phyloP scores from a whole-genome alignment of 495 filamentous ascomycete genomes.

The Talaromyces adpressus region DNA sequence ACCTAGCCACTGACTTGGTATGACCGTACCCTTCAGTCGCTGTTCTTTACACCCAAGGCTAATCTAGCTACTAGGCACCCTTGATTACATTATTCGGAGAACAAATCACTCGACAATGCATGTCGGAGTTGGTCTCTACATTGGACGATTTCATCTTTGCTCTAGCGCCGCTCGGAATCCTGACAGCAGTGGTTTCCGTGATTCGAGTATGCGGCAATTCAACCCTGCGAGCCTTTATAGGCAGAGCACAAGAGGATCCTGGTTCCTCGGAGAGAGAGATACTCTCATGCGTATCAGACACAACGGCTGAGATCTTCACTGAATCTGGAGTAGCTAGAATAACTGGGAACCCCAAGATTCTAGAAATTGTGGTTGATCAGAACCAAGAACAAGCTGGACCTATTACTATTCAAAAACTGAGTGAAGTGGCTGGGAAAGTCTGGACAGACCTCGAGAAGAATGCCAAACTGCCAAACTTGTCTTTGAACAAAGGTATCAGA shows the following conservation, averaged over 20 bases:
- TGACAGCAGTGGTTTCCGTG: conserved; percentile 46
- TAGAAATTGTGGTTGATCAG: conserved; percentile 29
- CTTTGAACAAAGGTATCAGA: conserved; percentile 40
- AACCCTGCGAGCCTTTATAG: conserved; percentile 46
- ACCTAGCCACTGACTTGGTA: conserved; percentile 43
- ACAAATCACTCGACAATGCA: conserved; percentile 49
- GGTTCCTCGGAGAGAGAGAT: conserved; percentile 35
- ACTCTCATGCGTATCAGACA: conserved; percentile 34
- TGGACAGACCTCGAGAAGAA: conserved; percentile 21
- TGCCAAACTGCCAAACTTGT: conserved; percentile 31
- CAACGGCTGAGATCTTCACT: conserved; percentile 37
- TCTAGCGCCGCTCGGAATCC: conserved; percentile 46
- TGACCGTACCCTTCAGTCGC: background rate
- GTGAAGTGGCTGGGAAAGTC: conserved; percentile 4
- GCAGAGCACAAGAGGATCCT: conserved; percentile 38
- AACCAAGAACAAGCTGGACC: conserved; percentile 10
- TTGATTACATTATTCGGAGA: conserved; percentile 51
- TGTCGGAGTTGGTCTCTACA: conserved; percentile 42
- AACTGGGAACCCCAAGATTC: conserved; percentile 30
- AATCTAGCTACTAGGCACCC: conserved; percentile 24
- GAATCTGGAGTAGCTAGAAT: conserved; percentile 35
- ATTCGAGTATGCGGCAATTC: conserved; percentile 46
- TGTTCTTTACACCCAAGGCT: no score
- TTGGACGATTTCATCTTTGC: conserved; percentile 50
- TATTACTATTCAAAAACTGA: conserved; percentile 9